Evolutionary conservation across 805 yeast species (phyloP).

Genomic region (Wickerhamomyces subpelliculosus): DNA sequence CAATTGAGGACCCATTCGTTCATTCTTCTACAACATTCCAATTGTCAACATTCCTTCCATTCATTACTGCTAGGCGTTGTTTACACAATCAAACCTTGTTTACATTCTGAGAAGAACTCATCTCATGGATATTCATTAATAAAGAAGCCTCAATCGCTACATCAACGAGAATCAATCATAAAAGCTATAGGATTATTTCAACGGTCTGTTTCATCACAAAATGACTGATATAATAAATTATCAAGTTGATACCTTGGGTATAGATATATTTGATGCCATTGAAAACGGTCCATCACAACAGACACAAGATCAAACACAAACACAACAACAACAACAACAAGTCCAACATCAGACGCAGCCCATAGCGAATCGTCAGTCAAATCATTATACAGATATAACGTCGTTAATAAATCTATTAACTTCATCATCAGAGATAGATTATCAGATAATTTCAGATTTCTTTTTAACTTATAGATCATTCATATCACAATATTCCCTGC

Average conservation of each 20-base stretch:
- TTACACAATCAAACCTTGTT: background rate
- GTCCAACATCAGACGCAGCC: too few relatives aligned
- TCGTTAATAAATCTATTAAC: constrained; percentile 15
- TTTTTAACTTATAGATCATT: constrained; percentile 78
- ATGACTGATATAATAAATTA: background rate
- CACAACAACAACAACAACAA: background rate
- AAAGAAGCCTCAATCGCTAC: too few relatives aligned
- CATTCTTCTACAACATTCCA: too few relatives aligned
- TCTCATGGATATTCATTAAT: background rate
- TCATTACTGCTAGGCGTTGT: too few relatives aligned
- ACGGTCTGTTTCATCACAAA: background rate
- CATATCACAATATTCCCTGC: constrained; percentile 47
- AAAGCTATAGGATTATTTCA: background rate
- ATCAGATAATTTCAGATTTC: constrained; percentile 75
- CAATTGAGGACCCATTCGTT: too few relatives aligned
- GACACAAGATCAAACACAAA: background rate
- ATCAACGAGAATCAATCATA: background rate
- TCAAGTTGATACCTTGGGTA: background rate
- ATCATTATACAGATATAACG: constrained; percentile 10
- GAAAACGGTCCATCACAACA: background rate
- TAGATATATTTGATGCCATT: background rate
- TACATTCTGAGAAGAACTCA: background rate
- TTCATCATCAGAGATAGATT: constrained; percentile 42
- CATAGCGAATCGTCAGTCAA: background rate
- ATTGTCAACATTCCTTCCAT: too few relatives aligned